Evolutionary conservation across 2,329 filamentous ascomycete genomes (phyloP).

Genomic region (Anthostomella pinea): DNA sequence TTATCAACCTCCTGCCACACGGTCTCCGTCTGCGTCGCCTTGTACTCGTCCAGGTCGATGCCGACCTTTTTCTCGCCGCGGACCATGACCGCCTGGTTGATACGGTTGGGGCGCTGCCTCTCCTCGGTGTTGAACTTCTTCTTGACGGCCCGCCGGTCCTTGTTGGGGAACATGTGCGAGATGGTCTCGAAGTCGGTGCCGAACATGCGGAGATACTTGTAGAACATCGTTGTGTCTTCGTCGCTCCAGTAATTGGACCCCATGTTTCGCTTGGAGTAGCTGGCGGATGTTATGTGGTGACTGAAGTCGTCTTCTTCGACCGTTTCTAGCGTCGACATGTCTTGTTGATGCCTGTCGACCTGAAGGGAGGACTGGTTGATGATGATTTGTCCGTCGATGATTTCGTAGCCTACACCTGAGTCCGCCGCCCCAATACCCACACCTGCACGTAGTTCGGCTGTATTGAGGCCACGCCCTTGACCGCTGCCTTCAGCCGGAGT

Average conservation of each 20-base stretch:
- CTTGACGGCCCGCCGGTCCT: constrained; percentile 72
- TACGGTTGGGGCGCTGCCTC: constrained; percentile 57
- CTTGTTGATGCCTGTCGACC: constrained; percentile 63
- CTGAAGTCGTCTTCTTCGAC: constrained; percentile 80
- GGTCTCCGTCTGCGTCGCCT: constrained; percentile 40
- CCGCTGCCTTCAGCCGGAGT: constrained; percentile 22
- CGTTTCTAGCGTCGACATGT: constrained; percentile 51
- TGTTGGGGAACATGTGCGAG: constrained; percentile 68
- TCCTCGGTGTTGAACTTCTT: constrained; percentile 82
- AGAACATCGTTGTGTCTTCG: constrained; percentile 73
- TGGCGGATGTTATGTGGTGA: constrained; percentile 64
- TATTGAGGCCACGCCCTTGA: constrained; percentile 17
- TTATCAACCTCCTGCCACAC: constrained; percentile 54
- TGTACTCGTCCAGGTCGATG: constrained; percentile 62
- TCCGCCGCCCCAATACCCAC: constrained; percentile 27
- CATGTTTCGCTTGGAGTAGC: constrained; percentile 63
- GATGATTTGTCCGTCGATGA: constrained; percentile 71
- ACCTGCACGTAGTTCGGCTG: constrained; percentile 17
- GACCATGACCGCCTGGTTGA: constrained; percentile 60
- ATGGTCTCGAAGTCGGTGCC: constrained; percentile 85
- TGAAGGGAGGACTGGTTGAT: constrained; percentile 65
- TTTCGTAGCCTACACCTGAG: constrained; percentile 41
- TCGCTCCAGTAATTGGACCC: constrained; percentile 65
- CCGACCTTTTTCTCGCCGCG: constrained; percentile 52
- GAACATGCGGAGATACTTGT: constrained; percentile 70